Evolutionary conservation across 2,329 filamentous ascomycete species (phyloP).

Genomic region (Achaetomium macrosporum): DNA sequence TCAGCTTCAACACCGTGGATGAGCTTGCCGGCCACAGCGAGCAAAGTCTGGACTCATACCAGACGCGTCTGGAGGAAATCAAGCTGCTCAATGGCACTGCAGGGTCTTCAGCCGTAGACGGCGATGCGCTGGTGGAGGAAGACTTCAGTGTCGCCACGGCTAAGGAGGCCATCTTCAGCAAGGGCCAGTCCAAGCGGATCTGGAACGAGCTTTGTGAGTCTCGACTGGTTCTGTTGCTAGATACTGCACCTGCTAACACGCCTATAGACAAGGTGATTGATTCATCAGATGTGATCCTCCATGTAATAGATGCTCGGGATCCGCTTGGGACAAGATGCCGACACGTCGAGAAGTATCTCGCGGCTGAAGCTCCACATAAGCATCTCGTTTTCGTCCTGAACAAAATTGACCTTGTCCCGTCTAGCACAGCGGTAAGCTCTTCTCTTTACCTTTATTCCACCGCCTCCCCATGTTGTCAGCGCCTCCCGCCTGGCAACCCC

Average conservation of each 20-base stretch:
- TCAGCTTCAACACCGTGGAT: slow-evolving; percentile 72
- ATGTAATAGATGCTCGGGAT: slow-evolving; percentile 85
- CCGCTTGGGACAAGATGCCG: slow-evolving; percentile 80
- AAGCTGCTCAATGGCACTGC: slow-evolving; percentile 68
- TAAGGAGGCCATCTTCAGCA: slow-evolving; percentile 84
- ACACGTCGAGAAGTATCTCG: slow-evolving; percentile 88
- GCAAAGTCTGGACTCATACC: slow-evolving; percentile 74
- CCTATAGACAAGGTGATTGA: slow-evolving; percentile 77
- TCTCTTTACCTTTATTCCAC: slow-evolving; percentile 7
- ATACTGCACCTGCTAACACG: slow-evolving; percentile 10
- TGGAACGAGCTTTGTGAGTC: slow-evolving; percentile 77
- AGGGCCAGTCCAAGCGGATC: slow-evolving; percentile 91
- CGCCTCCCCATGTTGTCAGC: slow-evolving; percentile 13
- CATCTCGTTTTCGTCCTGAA: slow-evolving; percentile 86
- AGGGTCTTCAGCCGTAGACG: slow-evolving; percentile 40
- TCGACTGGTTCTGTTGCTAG: background rate
- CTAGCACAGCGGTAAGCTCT: slow-evolving; percentile 84
- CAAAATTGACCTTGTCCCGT: slow-evolving; percentile 90
- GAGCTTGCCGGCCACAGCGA: slow-evolving; percentile 76
- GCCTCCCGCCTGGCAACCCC: slow-evolving; percentile 35
- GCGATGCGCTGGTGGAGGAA: slow-evolving; percentile 39
- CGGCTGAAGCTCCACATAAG: slow-evolving; percentile 91
- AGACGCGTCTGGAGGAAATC: slow-evolving; percentile 73
- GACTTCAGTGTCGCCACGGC: slow-evolving; percentile 53
- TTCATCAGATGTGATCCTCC: slow-evolving; percentile 92